These are phyloP conservation scores for Pichia inconspicua DNA, from an alignment of 1,139 yeast species.

Conservation along the genomic window DNA sequence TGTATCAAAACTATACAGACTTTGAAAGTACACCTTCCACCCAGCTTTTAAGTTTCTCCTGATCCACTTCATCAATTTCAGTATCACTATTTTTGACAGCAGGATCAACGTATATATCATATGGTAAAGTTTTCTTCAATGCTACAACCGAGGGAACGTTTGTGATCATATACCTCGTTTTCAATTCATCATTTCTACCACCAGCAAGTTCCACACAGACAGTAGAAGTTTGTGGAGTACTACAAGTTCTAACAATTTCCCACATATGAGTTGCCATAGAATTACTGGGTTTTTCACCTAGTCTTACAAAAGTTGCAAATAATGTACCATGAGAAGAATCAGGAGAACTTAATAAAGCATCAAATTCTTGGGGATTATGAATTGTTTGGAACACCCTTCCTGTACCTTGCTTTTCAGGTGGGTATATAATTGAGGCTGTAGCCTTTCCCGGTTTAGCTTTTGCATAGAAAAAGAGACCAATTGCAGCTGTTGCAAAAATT, in stretches of 20 bases:
- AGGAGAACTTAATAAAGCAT: conserved; percentile 9
- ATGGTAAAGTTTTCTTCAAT: conserved; percentile 58
- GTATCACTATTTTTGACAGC: conserved; percentile 29
- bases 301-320: conserved; percentile 51
- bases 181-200: conserved; percentile 42
- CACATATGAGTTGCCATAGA: conserved; percentile 57
- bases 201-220: conserved; percentile 16
- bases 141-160: conserved; percentile 62
- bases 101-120: conserved; percentile 41
- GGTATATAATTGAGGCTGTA: conserved; percentile 9
- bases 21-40: conserved; percentile 23
- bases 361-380: conserved; percentile 13
- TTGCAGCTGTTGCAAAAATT: conserved; percentile 10
- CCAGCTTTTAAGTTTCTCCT: conserved; percentile 51
- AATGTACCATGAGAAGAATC: conserved; percentile 9
- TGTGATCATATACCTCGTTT: conserved; percentile 51
- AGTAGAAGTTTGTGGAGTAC: conserved; percentile 39
- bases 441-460: conserved; percentile 10
- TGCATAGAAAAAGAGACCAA: conserved; percentile 6
- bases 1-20: not conserved
- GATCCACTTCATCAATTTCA: conserved; percentile 37
- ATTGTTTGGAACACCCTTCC: conserved; percentile 15
- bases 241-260: conserved; percentile 45
- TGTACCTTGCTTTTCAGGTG: conserved; percentile 1
- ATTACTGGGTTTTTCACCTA: conserved; percentile 58